Conservation (phyloP, 2,329 filamentous ascomycete genomes). For the Mycosphaerelloides madeirae region DNA sequence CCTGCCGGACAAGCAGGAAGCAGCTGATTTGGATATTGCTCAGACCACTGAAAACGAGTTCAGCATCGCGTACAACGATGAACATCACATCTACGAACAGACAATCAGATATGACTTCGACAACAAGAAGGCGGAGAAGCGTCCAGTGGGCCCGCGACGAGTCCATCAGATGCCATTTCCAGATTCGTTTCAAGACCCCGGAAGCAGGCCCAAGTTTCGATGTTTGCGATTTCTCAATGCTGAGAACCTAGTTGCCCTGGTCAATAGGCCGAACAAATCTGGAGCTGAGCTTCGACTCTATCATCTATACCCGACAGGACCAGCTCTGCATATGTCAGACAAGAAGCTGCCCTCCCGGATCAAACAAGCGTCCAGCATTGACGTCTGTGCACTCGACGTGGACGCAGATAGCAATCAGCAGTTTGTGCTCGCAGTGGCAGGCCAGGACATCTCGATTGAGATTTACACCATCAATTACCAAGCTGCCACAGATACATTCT, state of each 20-base stretch:
- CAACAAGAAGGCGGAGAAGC: constrained; percentile 34
- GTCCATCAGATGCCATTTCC: constrained; percentile 40
- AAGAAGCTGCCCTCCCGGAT: constrained; percentile 63
- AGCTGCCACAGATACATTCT: constrained; percentile 42
- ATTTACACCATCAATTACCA: constrained; percentile 74
- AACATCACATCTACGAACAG: constrained; percentile 67
- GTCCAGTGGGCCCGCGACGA: constrained; percentile 40
- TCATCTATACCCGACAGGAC: constrained; percentile 57
- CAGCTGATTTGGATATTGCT: constrained; percentile 65
- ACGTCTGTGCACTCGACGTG: constrained; percentile 64
- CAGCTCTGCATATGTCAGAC: constrained; percentile 45
- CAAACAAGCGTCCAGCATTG: constrained; percentile 71
- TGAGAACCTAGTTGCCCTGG: constrained; percentile 50
- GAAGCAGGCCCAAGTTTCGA: constrained; percentile 49
- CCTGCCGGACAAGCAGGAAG: constrained; percentile 51
- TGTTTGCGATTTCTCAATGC: constrained; percentile 53
- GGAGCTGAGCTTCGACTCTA: constrained; percentile 55
- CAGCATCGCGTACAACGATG: constrained; percentile 72
- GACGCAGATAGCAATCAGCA: constrained; percentile 62
- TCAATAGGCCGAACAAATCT: constrained; percentile 51
- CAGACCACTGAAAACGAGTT: constrained; percentile 60
- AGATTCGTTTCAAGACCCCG: constrained; percentile 23
- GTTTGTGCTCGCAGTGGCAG: constrained; percentile 74
- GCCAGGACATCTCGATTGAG: constrained; percentile 72
- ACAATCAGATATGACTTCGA: constrained; percentile 51